A percentile compares a stretch with the other conserved stretches of the same genome.
Evolutionary conservation across 179 eudicot species (phyloP).

Genomic region (Actinidia polygama): DNA sequence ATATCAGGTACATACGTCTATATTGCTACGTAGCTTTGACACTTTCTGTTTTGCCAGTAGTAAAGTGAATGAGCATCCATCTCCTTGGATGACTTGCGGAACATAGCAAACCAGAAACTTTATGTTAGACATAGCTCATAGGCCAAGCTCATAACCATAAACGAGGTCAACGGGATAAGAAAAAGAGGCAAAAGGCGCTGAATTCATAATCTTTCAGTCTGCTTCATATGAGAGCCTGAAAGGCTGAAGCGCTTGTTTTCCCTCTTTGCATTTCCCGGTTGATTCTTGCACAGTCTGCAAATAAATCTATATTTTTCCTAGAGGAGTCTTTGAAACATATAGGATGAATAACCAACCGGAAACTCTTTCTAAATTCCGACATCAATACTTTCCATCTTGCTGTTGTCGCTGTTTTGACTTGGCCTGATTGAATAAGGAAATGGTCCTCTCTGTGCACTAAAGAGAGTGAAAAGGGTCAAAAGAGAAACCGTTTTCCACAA

Average conservation of each 20-base stretch:
- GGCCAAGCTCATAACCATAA: not conserved
- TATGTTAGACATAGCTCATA: not conserved
- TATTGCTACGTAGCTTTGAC: not conserved
- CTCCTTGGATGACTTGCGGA: too few relatives aligned
- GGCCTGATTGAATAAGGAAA: not conserved
- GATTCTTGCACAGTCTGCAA: not conserved
- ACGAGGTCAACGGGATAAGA: not conserved
- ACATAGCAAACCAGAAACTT: not conserved
- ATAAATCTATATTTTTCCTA: not conserved
- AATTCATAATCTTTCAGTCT: not conserved
- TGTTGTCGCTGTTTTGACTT: not conserved
- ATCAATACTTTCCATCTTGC: not conserved
- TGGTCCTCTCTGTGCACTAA: too few relatives aligned
- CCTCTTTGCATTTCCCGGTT: not conserved
- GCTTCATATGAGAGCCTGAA: not conserved
- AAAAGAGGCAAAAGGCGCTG: not conserved
- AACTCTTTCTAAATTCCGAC: too few relatives aligned
- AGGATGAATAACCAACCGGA: too few relatives aligned
- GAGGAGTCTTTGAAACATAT: too few relatives aligned
- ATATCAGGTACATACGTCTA: constrained; percentile 49
- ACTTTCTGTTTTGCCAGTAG: not conserved
- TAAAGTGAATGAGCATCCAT: not conserved
- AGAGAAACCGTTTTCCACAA: too few relatives aligned
- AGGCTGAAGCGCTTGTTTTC: too few relatives aligned
- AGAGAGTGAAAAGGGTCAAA: too few relatives aligned